Evolutionary conservation across 352 stramenopile genomes (phyloP), one percentile per base, ranked within the genome.

Genomic region (Thraustotheca clavata): DNA sequence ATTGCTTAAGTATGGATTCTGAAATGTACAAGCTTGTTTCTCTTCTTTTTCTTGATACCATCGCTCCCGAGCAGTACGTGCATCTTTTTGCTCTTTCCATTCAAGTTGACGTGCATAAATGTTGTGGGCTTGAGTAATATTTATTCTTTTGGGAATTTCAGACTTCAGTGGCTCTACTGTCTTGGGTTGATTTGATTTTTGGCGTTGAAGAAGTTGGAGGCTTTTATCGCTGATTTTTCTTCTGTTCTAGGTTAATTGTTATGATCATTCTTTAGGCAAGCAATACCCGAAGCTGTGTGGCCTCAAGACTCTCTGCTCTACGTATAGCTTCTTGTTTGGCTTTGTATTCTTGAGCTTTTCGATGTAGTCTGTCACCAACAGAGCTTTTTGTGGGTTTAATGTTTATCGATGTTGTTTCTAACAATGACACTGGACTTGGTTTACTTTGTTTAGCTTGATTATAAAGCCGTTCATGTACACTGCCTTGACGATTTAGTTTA

Each of bases 21-120:
- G 68, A 62, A 91, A 91, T 33, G 69, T 81, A 50, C 81, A 83
- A 47, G 73, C 69, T 11, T 62, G 49, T 40, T 71, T 60, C 34
- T 54, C 49, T 31, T 80, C 54, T 24, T 73, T 65, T n/a, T 81
- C 69, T 26, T 78, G 69, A 3, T 68, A 63, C 27, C 73, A 59
- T 26, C 70, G 74, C 16, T 79, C 70, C n/a, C 77, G 60, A 26
- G 68, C 16, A 32, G 39, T 61, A 41, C 68, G 67, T 2, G 54
- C 62, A 27, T 88, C 71, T 32, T 80, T 86, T 27, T 67, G 54
- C 14, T 72, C 57, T 62, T 86, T 83, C 81, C 81, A 91, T 26
- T 72, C 69, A 0, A 88, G 22, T 26, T 91, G 81, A 7, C 76
- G 74, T 4, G 76, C 65, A 54, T 83, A 91, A 26, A 91, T 84